Evolutionary conservation across 2,329 filamentous ascomycete genomes (phyloP).

Genomic region (Coleophoma crateriformis): DNA sequence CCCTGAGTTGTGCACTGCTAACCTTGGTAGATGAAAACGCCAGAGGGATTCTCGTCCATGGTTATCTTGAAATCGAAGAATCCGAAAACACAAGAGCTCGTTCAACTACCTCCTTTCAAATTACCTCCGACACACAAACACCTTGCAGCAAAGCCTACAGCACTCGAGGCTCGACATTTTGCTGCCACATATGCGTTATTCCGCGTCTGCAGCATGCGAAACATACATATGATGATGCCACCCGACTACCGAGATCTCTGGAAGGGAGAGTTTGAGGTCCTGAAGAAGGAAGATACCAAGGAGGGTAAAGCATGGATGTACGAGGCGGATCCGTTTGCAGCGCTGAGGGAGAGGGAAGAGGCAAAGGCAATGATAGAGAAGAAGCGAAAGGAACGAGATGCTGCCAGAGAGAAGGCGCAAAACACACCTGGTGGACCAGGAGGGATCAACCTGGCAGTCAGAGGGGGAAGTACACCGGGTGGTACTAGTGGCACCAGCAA

Average conservation of each 20-base stretch:
- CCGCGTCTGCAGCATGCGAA: constrained; percentile 90
- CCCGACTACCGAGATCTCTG: constrained; percentile 85
- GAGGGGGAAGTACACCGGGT: constrained; percentile 34
- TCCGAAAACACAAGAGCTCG: constrained; percentile 74
- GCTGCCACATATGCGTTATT: constrained; percentile 89
- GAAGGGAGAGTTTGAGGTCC: constrained; percentile 77
- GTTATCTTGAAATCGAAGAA: constrained; percentile 74
- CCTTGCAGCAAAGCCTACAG: constrained; percentile 68
- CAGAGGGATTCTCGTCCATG: constrained; percentile 71
- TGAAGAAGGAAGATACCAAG: constrained; percentile 77
- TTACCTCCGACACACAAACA: constrained; percentile 73
- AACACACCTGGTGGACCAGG: constrained; percentile 54
- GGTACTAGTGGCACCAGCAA: constrained; percentile 25
- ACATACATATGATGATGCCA: constrained; percentile 89
- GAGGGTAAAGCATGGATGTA: constrained; percentile 87
- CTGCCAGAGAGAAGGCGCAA: constrained; percentile 61
- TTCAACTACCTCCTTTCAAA: constrained; percentile 73
- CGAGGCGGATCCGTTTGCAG: constrained; percentile 87
- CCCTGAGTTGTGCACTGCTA: background rate
- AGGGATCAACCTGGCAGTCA: constrained; percentile 37
- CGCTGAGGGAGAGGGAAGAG: constrained; percentile 73
- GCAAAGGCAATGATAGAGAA: constrained; percentile 72
- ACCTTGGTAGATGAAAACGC: constrained; percentile 50
- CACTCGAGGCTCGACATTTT: constrained; percentile 88
- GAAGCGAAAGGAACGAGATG: constrained; percentile 67